Conservation (phyloP, 495 filamentous ascomycete species). For the Xylaria acuta region DNA sequence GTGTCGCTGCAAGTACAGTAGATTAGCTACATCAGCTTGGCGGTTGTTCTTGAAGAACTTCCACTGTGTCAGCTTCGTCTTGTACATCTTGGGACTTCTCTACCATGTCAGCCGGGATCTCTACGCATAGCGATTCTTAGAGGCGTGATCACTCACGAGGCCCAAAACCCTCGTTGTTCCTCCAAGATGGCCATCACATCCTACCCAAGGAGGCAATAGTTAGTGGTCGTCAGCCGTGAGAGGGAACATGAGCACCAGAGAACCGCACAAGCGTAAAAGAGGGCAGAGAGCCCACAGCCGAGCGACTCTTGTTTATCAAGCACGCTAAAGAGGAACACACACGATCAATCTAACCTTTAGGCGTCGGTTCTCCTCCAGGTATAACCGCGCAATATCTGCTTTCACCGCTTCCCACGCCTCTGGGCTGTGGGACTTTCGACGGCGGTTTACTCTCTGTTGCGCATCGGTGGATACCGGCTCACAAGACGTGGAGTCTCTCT, state of each 20-base stretch:
- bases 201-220: constrained; percentile 14
- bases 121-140: not conserved
- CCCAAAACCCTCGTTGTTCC: constrained; percentile 55
- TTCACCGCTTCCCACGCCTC: constrained; percentile 42
- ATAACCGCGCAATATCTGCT: constrained; percentile 38
- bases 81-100: constrained; percentile 45
- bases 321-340: not conserved
- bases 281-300: not conserved
- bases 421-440: constrained; percentile 37
- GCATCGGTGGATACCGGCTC: constrained; percentile 5
- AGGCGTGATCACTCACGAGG: constrained; percentile 37
- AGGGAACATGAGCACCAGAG: not conserved
- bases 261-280: not conserved
- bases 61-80: constrained; percentile 49
- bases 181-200: constrained; percentile 99
- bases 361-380: constrained; percentile 41
- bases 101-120: constrained; percentile 8
- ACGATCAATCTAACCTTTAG: constrained; percentile 31
- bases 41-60: constrained; percentile 50
- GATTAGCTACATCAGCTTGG: constrained; percentile 43
- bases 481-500: constrained; percentile 5
- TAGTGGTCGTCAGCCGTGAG: constrained; percentile 1
- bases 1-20: constrained; percentile 44
- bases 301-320: not conserved
- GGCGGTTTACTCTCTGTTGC: constrained; percentile 26